Evolutionary conservation across 2,329 filamentous ascomycete species (phyloP), one percentile per base, ranked within the genome.

Genomic region (Colletotrichum agaves): DNA sequence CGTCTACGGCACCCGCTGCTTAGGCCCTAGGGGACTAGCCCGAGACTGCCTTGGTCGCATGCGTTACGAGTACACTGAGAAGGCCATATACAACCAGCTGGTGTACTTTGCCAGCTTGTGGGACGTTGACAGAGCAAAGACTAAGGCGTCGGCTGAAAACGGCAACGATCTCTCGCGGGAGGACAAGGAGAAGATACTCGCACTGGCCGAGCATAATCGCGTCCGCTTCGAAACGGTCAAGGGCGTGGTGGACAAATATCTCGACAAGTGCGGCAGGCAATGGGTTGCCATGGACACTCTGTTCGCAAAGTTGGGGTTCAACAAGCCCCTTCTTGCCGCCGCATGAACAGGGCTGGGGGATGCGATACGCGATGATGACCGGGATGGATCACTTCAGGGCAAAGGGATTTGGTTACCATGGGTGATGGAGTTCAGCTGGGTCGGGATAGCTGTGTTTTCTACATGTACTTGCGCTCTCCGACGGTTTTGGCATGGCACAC

Each of bases 261-360:
- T 97, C 73, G 93, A 93, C 75, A 96, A 95, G 82, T 97, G 94
- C 78, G 94, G 94, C 27, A 84, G 93, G 73, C 92, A 94, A 79
- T 97, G 93, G 93, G 94, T 98, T 59, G 91, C 93, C 72, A 98
- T 97, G 94, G 93, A 96, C 79, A 90, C 85, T 71, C 80, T 98
- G 71, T 98, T 97, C 84, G 86, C 87, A 23, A 90, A 89, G 78
- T 74, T 91, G 44, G 88, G 88, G 10, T 88, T 89, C 74, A 79
- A 77, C 71, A 79, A 79, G 71, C 58, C 74, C 23, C 7, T 60
- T 39, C 13, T 63, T 19, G 46, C 46, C 12, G 53, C 41, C 19
- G 61, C 53, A 17, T 67, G 43, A 37, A 23, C 17, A 33, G 27
- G 17, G 17, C 37, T 31, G 17, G 17, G 21, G 37, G 33, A 21